A percentile compares a stretch with the other conserved stretches of the same genome.
phyloP scores from a whole-genome alignment of 176 grass and related monocot species.

The Dactylis glomerata region DNA sequence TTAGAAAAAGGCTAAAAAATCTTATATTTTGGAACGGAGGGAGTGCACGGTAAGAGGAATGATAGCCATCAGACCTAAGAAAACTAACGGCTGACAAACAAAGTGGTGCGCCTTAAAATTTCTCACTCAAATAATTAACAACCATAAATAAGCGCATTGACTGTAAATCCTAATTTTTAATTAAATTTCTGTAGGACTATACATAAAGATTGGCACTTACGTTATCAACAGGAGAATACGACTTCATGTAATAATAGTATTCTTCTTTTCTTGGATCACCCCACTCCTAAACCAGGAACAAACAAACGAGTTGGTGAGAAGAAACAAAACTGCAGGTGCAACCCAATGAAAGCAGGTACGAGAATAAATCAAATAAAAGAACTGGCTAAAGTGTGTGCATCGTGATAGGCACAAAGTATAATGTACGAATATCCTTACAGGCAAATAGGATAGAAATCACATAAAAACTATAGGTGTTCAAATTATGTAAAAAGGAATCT shows the following conservation, averaged over 20 bases:
- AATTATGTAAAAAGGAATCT: not conserved
- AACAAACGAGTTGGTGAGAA: not conserved
- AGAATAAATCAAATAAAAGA: not conserved
- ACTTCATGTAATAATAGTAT: conserved; percentile 93
- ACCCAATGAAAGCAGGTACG: not conserved
- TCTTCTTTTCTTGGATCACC: conserved; percentile 88
- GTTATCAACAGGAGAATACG: conserved; percentile 92
- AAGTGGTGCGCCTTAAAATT: too few species aligned
- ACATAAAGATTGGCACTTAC: conserved; percentile 31
- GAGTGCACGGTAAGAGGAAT: too few species aligned
- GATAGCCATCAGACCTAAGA: too few species aligned
- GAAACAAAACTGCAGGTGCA: not conserved
- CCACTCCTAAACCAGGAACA: conserved; percentile 69
- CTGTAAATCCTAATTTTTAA: not conserved
- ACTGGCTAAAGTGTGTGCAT: not conserved
- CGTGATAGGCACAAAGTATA: not conserved
- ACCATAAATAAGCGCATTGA: not conserved
- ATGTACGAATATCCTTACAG: not conserved
- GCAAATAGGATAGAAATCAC: not conserved
- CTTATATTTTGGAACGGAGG: too few species aligned
- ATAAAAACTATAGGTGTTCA: not conserved
- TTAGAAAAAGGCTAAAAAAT: too few species aligned
- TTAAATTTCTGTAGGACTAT: not conserved
- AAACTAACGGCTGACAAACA: too few species aligned
- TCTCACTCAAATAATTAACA: not conserved